Evolutionary conservation across 768 basidiomycete genomes (phyloP).

Genomic region (Arthromyces matolae): DNA sequence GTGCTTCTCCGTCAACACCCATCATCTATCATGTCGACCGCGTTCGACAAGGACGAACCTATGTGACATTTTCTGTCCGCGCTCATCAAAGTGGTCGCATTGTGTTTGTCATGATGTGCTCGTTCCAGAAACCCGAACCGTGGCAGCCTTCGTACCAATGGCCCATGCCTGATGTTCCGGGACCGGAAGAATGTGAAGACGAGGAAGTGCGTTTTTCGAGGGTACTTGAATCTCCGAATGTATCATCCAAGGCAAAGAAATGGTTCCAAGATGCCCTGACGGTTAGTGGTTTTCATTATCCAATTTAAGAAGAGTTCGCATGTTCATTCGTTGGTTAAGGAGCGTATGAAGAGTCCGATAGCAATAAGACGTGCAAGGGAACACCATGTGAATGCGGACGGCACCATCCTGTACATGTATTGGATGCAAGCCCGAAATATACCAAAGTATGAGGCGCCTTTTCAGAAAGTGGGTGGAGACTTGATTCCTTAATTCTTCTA

Average conservation of each 20-base stretch:
- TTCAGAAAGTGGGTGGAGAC: slow-evolving; percentile 69
- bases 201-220: slow-evolving; percentile 42
- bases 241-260: slow-evolving; percentile 31
- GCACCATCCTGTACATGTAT: slow-evolving; percentile 54
- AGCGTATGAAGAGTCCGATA: slow-evolving; percentile 66
- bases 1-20: slow-evolving; percentile 68
- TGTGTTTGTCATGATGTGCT: slow-evolving; percentile 66
- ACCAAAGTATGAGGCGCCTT: slow-evolving; percentile 63
- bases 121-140: slow-evolving; percentile 77
- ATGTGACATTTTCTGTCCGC: slow-evolving; percentile 62
- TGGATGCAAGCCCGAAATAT: slow-evolving; percentile 79
- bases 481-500: too few species aligned
- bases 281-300: slow-evolving; percentile 19
- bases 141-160: slow-evolving; percentile 69
- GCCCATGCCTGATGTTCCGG: slow-evolving; percentile 56
- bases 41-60: slow-evolving; percentile 71
- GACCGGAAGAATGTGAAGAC: slow-evolving; percentile 62
- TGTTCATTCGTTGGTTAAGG: slow-evolving; percentile 34
- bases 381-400: slow-evolving; percentile 39
- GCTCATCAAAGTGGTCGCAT: slow-evolving; percentile 50
- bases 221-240: slow-evolving; percentile 30
- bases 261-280: slow-evolving; percentile 27
- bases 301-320: neutral
- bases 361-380: slow-evolving; percentile 53
- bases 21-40: slow-evolving; percentile 78